Evolutionary conservation across 2,329 filamentous ascomycete genomes (phyloP), one percentile per base, ranked within the genome.

Genomic region (Colletotrichum sp.): DNA sequence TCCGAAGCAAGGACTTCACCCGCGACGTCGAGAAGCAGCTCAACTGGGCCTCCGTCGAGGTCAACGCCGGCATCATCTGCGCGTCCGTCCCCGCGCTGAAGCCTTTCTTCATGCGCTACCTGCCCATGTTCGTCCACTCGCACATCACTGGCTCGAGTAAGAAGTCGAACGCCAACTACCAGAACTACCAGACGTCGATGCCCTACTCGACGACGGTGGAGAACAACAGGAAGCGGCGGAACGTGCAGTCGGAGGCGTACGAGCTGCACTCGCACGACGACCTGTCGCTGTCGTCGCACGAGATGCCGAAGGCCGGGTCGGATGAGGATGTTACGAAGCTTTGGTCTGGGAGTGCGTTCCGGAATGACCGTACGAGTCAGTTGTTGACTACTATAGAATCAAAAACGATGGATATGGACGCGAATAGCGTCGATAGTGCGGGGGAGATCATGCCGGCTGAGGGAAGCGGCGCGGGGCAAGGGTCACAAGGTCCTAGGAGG

Each of bases 21-120:
- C 82, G 80, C 77, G 57, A 79, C 5, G 61, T 83, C 1, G 76
- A 81, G 0, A 72, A 74, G 2, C 80, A 83, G 12, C 59, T 87
- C 34, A 84, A 88, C 80, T 77, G 76, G 71, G 75, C 75, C 28
- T 70, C 44, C 22, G 57, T 48, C 36, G 77, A 78, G 30, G 71
- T 78, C 34, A 75, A 77, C 44, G 75, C 75, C 12, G 76, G 77
- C 2, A 74, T 79, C n/a, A 48, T 77, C 6, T 77, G 71, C 30
- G 77, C 77, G 3, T 74, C 71, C 25, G 68, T 75, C 5, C 77
- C 78, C 3, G 75, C 78, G 16, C 75, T 79, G n/a, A 79, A 79
- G 59, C 78, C 78, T 13, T 78, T 79, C 67, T 76, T 79, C 48
- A 30, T 76, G 30, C 78, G 73, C 4, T 78, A 78, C 63, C 44